Evolutionary conservation across 306 rosid genomes (phyloP).

Genomic region (Quillaja saponaria): DNA sequence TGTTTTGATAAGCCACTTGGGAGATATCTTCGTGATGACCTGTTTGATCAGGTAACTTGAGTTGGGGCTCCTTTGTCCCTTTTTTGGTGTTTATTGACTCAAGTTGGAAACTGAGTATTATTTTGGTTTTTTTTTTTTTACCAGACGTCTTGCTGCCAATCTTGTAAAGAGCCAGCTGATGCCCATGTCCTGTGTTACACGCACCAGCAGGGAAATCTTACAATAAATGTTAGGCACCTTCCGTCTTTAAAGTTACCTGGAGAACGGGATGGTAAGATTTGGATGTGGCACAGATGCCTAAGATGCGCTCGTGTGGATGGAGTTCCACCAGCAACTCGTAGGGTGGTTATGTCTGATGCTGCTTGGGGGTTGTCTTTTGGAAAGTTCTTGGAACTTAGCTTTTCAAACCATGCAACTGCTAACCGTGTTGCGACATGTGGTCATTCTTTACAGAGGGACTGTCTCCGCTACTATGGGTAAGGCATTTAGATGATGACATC

Average conservation of each 20-base stretch:
- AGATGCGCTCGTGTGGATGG: constrained; percentile 80
- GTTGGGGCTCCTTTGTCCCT: constrained; percentile 7
- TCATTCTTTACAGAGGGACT: constrained; percentile 96
- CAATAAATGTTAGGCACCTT: constrained; percentile 81
- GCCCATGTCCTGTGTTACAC: constrained; percentile 81
- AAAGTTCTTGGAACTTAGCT: constrained; percentile 97
- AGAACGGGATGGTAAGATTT: constrained; percentile 84
- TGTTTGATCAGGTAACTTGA: constrained; percentile 68
- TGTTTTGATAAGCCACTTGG: constrained; percentile 96
- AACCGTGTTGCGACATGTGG: constrained; percentile 97
- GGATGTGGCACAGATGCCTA: constrained; percentile 99
- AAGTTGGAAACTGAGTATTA: constrained; percentile 20
- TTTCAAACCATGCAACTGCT: constrained; percentile 98
- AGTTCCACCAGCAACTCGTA: constrained; percentile 95
- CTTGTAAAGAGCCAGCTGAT: constrained; percentile 78
- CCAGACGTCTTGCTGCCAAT: constrained; percentile 66
- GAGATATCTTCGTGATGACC: constrained; percentile 82
- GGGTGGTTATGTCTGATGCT: constrained; percentile 97
- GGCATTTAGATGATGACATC: constrained; percentile 11
- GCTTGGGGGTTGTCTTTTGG: constrained; percentile 99
- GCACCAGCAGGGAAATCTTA: constrained; percentile 95
- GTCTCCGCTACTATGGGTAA: constrained; percentile 97
- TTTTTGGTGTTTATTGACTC: constrained; percentile 19
- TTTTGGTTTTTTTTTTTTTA: constrained; percentile 24
- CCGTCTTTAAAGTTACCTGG: constrained; percentile 82